phyloP scores from a whole-genome alignment of 116 monocot species.

The Dioscorea cayenensis region DNA sequence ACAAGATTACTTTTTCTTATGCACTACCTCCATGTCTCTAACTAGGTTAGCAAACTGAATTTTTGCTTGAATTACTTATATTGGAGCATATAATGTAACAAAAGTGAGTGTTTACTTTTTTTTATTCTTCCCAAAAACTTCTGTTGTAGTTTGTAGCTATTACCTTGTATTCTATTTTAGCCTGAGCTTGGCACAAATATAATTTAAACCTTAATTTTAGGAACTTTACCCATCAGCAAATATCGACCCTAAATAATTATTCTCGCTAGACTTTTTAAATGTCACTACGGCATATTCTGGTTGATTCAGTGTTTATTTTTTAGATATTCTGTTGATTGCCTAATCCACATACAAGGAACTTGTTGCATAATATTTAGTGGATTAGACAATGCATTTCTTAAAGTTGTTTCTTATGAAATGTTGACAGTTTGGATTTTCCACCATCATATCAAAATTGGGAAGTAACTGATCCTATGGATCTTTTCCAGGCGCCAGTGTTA shows the following conservation, averaged over 20 bases:
- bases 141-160: background rate
- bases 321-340: too few species aligned
- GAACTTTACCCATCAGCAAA: too few species aligned
- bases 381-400: background rate
- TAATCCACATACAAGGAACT: too few species aligned
- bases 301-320: too few species aligned
- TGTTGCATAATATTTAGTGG: too few species aligned
- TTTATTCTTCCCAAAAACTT: background rate
- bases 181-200: too few species aligned
- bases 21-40: background rate
- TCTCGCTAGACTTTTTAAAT: too few species aligned
- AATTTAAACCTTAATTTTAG: too few species aligned
- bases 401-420: background rate
- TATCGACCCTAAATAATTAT: too few species aligned
- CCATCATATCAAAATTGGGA: constrained; percentile 85
- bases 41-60: background rate
- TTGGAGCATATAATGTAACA: background rate
- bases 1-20: background rate
- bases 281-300: too few species aligned
- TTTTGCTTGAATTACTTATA: background rate
- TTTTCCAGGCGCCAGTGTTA: constrained; percentile 72
- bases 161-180: background rate
- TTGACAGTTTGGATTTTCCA: constrained; percentile 80
- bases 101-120: background rate
- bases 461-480: constrained; percentile 76